Percentiles rank a stretch among this genome's conserved stretches.
These are phyloP conservation scores for Xylaria acuta DNA, from an alignment of 495 filamentous ascomycete genomes.

Conservation along the genomic window DNA sequence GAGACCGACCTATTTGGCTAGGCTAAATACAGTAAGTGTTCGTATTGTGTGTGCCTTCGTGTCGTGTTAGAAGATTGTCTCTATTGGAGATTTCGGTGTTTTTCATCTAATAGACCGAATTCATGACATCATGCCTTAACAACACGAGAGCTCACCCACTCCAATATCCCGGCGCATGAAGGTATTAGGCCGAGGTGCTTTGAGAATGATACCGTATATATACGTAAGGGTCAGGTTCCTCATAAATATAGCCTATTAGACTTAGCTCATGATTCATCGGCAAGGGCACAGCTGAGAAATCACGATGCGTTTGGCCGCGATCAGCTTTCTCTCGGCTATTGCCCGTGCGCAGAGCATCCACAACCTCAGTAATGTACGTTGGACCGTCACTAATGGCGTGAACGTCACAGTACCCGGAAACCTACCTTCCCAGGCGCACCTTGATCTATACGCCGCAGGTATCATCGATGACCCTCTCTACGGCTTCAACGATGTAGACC, in stretches of 20 bases:
- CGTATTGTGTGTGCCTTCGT: background rate
- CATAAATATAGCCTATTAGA: background rate
- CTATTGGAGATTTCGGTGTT: background rate
- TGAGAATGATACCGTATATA: background rate
- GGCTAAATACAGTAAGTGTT: background rate
- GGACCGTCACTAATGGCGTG: slow-evolving; percentile 62
- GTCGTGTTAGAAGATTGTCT: background rate
- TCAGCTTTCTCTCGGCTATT: slow-evolving; percentile 1
- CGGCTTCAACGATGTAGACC: slow-evolving; percentile 66
- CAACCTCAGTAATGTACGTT: slow-evolving; percentile 58
- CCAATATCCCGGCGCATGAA: background rate
- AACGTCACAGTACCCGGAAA: slow-evolving; percentile 64
- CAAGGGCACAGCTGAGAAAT: background rate
- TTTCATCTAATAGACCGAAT: background rate
- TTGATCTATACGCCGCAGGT: slow-evolving; percentile 62
- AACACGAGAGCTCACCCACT: background rate
- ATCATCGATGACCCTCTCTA: slow-evolving; percentile 64
- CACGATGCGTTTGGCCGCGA: slow-evolving; percentile 1
- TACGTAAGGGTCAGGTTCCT: background rate
- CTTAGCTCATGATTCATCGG: background rate
- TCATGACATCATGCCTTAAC: slow-evolving; percentile 3
- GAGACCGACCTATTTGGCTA: background rate
- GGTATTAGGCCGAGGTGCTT: background rate
- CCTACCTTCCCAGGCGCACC: slow-evolving; percentile 68
- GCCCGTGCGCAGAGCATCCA: slow-evolving; percentile 43